Evolutionary conservation across 495 filamentous ascomycete genomes (phyloP), one percentile per base, ranked within the genome.

Genomic region (Symbiotaphrina buchneri): DNA sequence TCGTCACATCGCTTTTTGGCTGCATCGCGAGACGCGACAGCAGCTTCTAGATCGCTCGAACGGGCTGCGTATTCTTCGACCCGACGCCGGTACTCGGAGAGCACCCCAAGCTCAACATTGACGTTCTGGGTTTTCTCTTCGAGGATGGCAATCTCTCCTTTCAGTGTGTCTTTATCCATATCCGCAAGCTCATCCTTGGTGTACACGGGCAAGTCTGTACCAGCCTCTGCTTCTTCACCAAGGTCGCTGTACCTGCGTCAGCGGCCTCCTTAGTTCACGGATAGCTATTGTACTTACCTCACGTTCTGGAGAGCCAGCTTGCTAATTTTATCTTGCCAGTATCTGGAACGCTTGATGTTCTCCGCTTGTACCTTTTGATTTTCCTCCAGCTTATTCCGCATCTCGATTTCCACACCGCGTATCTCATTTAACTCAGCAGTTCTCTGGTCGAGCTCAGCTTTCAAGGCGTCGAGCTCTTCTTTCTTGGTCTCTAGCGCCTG

Each of bases 341-440:
- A 78, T 18, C 57, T 61, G 10, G 75, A 56, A 11, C 78, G 68
- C 52, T 80, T 84, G 46, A 92, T 75, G 51, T 87, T 85, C 38
- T 97, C 87, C 5, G 53, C 45, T 15, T 93, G 63, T 7, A 72
- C 66, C 51, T 94, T 97, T 39, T 92, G 80, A 52, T 82, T 84
- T 47, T 95, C 84, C 44, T 95, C 81, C 11, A 95, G 68, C 49
- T 91, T 87, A 49, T 94, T 94, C 31, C 82, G 79, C 82, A 94
- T 94, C 49, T 95, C 87, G 37, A 97, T 92, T 52, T 95, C 90
- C 10, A 74, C 61, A 3, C 79, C 84, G 0, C 87, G 70, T 2
- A 72, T 91, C 45, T 78, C 78, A 45, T 95, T 95, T 24, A 95
- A 58, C 39, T 90, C 82, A 3, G 73, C 63, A 10, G 71, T 74